phyloP scores from a whole-genome alignment of 805 yeast species.

The Suhomyces pyralidae region DNA sequence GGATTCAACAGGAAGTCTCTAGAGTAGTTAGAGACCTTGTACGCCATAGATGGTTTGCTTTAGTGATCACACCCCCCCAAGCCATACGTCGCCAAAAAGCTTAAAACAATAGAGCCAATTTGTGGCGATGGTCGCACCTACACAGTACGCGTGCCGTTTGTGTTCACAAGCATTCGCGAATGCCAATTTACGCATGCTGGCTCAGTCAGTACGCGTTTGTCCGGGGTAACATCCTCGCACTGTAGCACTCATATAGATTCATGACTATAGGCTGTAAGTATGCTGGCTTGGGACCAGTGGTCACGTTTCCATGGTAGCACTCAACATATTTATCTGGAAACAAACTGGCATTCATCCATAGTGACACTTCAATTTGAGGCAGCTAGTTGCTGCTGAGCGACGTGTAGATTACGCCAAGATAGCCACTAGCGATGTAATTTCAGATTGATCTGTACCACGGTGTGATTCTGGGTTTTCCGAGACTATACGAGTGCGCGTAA shows the following conservation, averaged over 20 bases:
- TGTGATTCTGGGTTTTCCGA: not conserved
- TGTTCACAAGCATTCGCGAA: not conserved
- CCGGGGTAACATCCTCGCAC: not conserved
- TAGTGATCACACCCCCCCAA: not conserved
- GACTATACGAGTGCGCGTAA: not conserved
- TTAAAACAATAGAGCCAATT: not conserved
- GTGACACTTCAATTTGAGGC: not conserved
- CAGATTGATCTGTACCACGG: not conserved
- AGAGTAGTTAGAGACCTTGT: not conserved
- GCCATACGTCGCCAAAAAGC: not conserved
- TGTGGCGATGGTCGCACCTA: not conserved
- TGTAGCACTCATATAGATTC: not conserved
- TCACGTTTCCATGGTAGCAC: not conserved
- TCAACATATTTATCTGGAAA: too few relatives aligned
- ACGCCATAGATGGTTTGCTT: not conserved
- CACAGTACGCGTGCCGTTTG: not conserved
- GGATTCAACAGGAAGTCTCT: not conserved
- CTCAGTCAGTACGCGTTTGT: not conserved
- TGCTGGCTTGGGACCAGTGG: not conserved
- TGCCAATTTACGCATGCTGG: not conserved
- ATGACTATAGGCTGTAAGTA: too few relatives aligned
- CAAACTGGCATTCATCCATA: too few relatives aligned
- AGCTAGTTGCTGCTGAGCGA: not conserved
- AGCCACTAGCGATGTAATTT: not conserved
- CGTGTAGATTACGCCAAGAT: not conserved